Evolutionary conservation across 2,329 filamentous ascomycete genomes (phyloP).

Genomic region (Hypoxylon sp.): DNA sequence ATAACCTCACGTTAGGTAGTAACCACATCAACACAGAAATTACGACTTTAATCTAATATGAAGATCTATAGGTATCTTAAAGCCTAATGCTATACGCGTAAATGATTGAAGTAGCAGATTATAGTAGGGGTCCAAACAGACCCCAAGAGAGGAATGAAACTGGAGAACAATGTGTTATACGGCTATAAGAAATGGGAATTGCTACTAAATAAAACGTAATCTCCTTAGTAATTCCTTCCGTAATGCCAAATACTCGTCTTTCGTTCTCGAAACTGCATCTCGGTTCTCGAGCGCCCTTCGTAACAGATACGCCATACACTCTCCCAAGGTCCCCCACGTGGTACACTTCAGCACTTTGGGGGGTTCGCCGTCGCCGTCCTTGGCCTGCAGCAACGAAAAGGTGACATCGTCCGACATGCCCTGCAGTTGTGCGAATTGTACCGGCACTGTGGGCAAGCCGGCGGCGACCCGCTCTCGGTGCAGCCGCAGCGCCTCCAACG

Average conservation of each 20-base stretch:
- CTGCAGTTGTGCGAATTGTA: conserved; percentile 4
- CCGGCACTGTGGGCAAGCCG: conserved; percentile 6
- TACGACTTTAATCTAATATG: too few relatives aligned
- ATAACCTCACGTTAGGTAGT: too few relatives aligned
- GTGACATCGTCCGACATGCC: conserved; percentile 15
- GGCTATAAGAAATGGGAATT: too few relatives aligned
- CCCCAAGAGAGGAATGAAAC: too few relatives aligned
- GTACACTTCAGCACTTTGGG: conserved; percentile 6
- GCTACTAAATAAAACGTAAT: neutral
- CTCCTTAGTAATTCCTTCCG: conserved; percentile 3
- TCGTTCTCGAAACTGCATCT: conserved; percentile 3
- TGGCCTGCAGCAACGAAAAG: neutral
- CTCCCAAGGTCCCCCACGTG: conserved; percentile 8
- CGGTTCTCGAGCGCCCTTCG: conserved; percentile 11
- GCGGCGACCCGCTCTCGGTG: conserved; percentile 1
- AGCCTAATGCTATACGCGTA: too few relatives aligned
- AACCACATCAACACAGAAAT: too few relatives aligned
- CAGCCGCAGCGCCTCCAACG: neutral
- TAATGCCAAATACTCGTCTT: conserved; percentile 6
- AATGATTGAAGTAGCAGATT: too few relatives aligned
- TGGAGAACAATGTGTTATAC: too few relatives aligned
- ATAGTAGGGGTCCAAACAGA: too few relatives aligned
- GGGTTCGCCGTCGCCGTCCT: neutral
- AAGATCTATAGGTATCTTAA: too few relatives aligned
- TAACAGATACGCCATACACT: conserved; percentile 13